These are phyloP conservation scores for Claviceps arundinis DNA, from an alignment of 2,329 filamentous ascomycete genomes.

Conservation along the genomic window DNA sequence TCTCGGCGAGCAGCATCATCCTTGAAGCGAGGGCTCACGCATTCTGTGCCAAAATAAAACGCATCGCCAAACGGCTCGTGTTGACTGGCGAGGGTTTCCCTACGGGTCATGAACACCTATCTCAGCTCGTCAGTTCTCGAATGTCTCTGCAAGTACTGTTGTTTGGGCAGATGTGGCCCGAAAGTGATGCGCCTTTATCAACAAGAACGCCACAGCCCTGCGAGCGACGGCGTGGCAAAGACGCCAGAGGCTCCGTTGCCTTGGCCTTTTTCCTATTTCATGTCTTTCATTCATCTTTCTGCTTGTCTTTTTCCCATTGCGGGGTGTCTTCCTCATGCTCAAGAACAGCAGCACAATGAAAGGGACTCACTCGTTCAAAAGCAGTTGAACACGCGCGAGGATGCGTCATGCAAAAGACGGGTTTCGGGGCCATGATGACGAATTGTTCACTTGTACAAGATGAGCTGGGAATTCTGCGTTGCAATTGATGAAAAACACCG, in stretches of 20 bases:
- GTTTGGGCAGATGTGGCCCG: no score
- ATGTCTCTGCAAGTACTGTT: not conserved
- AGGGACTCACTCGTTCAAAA: conserved; percentile 68
- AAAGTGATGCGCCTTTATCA: no score
- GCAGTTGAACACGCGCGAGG: conserved; percentile 92
- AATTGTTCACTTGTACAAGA: not conserved
- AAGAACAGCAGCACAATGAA: not conserved
- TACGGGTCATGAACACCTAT: conserved; percentile 92
- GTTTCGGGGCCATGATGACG: conserved; percentile 5
- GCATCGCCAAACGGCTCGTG: conserved; percentile 97
- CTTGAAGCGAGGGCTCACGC: conserved; percentile 66
- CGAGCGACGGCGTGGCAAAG: no score
- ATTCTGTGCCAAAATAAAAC: conserved; percentile 90
- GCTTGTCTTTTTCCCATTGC: no score
- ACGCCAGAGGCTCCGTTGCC: no score
- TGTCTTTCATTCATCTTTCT: not conserved
- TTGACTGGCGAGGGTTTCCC: conserved; percentile 65
- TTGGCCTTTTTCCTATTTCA: not conserved
- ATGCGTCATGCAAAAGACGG: conserved; percentile 89
- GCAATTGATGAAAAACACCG: not conserved
- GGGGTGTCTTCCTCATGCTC: not conserved
- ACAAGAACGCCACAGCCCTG: no score
- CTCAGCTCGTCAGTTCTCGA: not conserved
- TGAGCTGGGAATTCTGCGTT: not conserved
- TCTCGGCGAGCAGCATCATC: conserved; percentile 44